A percentile compares a stretch with the other conserved stretches of the same genome.
phyloP scores from a whole-genome alignment of 768 basidiomycete species.

The Mycena polygramma region DNA sequence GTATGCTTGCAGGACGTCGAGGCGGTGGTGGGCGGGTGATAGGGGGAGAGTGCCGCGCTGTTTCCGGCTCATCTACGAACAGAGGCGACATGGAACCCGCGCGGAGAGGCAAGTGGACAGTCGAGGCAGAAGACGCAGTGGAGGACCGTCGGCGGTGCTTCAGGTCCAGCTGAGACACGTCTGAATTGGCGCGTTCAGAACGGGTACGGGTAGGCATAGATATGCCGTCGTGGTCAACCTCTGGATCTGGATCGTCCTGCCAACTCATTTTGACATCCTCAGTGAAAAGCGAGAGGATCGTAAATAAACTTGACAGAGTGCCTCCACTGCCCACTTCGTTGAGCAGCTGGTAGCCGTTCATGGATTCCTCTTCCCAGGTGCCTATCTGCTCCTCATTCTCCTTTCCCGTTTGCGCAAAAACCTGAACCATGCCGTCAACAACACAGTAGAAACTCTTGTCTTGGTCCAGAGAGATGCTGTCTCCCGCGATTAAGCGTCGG shows the following conservation, averaged over 20 bases:
- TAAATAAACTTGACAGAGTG: slow-evolving; percentile 95
- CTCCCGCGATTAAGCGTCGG: slow-evolving; percentile 93
- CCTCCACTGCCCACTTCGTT: slow-evolving; percentile 98
- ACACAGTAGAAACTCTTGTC: slow-evolving; percentile 99
- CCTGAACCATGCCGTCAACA: slow-evolving; percentile 96
- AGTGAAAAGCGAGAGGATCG: slow-evolving; percentile 96
- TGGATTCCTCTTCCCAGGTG: slow-evolving; percentile 85
- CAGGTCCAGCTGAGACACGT: slow-evolving; percentile 73
- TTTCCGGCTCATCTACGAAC: slow-evolving; percentile 36
- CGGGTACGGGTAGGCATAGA: slow-evolving; percentile 43
- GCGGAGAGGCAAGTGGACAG: slow-evolving; percentile 63
- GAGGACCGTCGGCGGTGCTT: slow-evolving; percentile 65
- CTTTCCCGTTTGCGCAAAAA: slow-evolving; percentile 82
- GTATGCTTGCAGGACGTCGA: slow-evolving; percentile 52
- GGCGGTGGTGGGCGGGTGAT: slow-evolving; percentile 39
- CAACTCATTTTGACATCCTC: slow-evolving; percentile 94
- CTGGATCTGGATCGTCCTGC: slow-evolving; percentile 69
- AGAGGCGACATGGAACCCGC: slow-evolving; percentile 46
- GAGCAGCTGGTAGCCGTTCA: slow-evolving; percentile 95
- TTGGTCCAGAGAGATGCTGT: slow-evolving; percentile 90
- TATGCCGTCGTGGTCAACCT: slow-evolving; percentile 41
- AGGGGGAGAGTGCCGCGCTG: slow-evolving; percentile 31
- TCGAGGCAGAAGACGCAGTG: slow-evolving; percentile 77
- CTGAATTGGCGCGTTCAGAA: slow-evolving; percentile 66
- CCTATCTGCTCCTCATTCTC: slow-evolving; percentile 61